Percentiles rank a stretch among this genome's conserved stretches.
Evolutionary conservation across 2,329 filamentous ascomycete genomes (phyloP).

Genomic region (Paraconiothyrium sp.): DNA sequence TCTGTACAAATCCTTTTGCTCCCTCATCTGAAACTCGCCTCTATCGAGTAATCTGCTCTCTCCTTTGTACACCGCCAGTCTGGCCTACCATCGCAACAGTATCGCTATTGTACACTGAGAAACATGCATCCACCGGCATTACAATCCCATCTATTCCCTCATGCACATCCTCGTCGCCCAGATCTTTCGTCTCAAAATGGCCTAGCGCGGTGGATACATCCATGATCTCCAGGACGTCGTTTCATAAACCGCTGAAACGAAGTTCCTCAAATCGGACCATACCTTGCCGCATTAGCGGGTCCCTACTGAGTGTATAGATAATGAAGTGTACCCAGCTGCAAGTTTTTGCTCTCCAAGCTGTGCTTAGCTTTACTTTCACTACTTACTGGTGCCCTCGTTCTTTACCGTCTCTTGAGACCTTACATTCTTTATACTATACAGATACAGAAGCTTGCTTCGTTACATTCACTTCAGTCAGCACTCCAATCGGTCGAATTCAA

Average conservation of each 20-base stretch:
- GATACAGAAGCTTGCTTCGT: slow-evolving; percentile 11
- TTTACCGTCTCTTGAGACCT: neutral
- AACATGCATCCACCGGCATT: neutral
- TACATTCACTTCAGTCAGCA: slow-evolving; percentile 4
- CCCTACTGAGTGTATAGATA: too few relatives aligned
- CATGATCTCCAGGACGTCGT: slow-evolving; percentile 39
- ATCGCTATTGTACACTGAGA: neutral
- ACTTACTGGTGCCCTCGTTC: neutral
- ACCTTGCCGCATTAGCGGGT: neutral
- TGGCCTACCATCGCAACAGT: too few relatives aligned
- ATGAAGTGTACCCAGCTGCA: too few relatives aligned
- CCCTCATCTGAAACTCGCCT: too few relatives aligned
- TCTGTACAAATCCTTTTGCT: too few relatives aligned
- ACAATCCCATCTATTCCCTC: neutral
- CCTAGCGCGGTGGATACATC: slow-evolving; percentile 5
- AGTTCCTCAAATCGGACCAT: slow-evolving; percentile 16
- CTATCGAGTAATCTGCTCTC: too few relatives aligned
- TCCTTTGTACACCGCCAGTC: neutral
- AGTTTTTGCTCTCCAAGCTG: slow-evolving; percentile 2
- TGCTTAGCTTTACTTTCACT: slow-evolving; percentile 5
- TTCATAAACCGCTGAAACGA: slow-evolving; percentile 32
- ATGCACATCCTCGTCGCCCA: neutral
- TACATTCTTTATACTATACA: slow-evolving; percentile 3
- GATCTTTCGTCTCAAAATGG: neutral
- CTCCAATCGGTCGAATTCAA: neutral